A percentile compares a stretch with the other conserved stretches of the same genome.
These are phyloP conservation scores for Xylaria sp. DNA, from an alignment of 2,329 filamentous ascomycete species.

Conservation along the genomic window DNA sequence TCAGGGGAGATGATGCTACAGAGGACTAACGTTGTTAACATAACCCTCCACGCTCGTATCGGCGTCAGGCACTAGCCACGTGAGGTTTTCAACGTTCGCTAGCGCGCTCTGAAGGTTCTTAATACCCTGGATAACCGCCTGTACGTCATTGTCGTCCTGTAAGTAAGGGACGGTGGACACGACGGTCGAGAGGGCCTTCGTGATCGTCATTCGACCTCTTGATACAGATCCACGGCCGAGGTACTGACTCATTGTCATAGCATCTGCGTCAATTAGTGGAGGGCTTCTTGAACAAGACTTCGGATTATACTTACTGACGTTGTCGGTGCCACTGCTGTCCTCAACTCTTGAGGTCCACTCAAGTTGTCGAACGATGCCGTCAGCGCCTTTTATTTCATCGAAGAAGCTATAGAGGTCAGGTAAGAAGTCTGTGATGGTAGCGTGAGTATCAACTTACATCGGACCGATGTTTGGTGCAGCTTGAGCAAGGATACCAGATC, in stretches of 20 bases:
- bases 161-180: constrained; percentile 67
- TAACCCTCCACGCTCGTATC: constrained; percentile 61
- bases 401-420: constrained; percentile 48
- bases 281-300: constrained; percentile 28
- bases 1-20: background rate
- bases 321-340: constrained; percentile 51
- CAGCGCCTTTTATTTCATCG: constrained; percentile 62
- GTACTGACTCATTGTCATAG: constrained; percentile 64
- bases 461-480: constrained; percentile 70
- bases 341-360: constrained; percentile 72
- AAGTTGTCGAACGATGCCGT: constrained; percentile 66
- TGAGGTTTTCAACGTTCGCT: constrained; percentile 58
- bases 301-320: constrained; percentile 43
- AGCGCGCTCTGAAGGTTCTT: constrained; percentile 64
- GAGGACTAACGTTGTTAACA: constrained; percentile 53
- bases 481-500: constrained; percentile 66
- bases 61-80: constrained; percentile 59
- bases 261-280: constrained; percentile 41
- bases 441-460: constrained; percentile 46
- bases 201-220: constrained; percentile 66
- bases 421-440: background rate
- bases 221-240: constrained; percentile 69
- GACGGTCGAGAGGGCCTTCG: constrained; percentile 59
- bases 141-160: constrained; percentile 61
- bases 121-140: constrained; percentile 68